Evolutionary conservation across 306 rosid species (phyloP).

Genomic region (Argentina anserina): DNA sequence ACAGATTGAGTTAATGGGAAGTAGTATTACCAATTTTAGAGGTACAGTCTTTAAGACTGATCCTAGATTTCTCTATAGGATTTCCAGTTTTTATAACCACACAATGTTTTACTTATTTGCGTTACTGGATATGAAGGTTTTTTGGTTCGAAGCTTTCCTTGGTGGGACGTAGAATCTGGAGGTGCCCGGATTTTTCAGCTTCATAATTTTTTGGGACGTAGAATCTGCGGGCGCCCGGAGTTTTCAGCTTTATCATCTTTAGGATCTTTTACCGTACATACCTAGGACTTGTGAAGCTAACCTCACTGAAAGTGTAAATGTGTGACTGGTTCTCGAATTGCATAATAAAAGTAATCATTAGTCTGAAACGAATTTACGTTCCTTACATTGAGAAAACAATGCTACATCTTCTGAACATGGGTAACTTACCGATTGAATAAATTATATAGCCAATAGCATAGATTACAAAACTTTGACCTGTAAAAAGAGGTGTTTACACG

Average conservation of each 20-base stretch:
- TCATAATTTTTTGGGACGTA: conserved; percentile 45
- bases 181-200: conserved; percentile 42
- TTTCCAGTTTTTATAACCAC: not conserved
- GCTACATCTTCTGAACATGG: too few species aligned
- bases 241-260: conserved; percentile 39
- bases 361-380: not conserved
- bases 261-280: not conserved
- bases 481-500: not conserved
- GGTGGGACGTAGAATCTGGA: conserved; percentile 36
- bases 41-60: not conserved
- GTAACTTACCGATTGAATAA: conserved; percentile 1
- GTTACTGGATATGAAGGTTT: not conserved
- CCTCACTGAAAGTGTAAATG: not conserved
- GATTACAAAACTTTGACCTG: conserved; percentile 37
- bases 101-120: not conserved
- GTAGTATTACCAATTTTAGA: too few species aligned
- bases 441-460: conserved; percentile 31
- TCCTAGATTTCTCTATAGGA: not conserved
- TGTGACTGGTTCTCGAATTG: not conserved
- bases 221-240: conserved; percentile 44
- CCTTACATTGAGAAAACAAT: not conserved
- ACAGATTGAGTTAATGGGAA: conserved; percentile 30
- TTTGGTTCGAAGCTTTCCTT: not conserved
- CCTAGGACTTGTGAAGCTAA: not conserved
- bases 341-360: not conserved